Conservation (phyloP, 2,329 filamentous ascomycete species). For the Colletotrichum abscissum region DNA sequence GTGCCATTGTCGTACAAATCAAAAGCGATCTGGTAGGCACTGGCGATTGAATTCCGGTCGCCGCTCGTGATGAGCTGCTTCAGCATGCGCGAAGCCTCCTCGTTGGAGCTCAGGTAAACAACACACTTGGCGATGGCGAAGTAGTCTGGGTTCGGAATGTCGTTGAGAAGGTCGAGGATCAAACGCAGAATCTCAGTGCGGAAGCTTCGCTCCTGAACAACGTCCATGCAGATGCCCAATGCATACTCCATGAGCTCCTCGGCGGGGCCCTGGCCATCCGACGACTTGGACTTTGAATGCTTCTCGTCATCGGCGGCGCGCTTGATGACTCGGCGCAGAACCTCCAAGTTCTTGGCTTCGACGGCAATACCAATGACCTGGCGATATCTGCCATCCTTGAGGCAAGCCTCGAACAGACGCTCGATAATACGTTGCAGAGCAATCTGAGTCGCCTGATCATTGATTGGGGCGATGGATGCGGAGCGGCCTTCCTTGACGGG, state of each 20-base stretch:
- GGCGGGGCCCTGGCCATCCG: constrained; percentile 65
- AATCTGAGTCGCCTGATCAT: constrained; percentile 77
- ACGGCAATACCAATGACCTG: constrained; percentile 98
- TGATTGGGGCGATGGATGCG: constrained; percentile 72
- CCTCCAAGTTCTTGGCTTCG: constrained; percentile 90
- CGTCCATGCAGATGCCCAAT: constrained; percentile 95
- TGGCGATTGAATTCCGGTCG: constrained; percentile 81
- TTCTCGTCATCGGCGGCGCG: constrained; percentile 90
- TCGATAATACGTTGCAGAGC: constrained; percentile 88
- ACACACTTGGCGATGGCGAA: constrained; percentile 99
- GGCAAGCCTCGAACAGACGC: constrained; percentile 90
- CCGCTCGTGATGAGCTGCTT: constrained; percentile 83
- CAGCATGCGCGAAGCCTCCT: constrained; percentile 89
- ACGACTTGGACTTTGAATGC: constrained; percentile 70
- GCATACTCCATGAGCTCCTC: constrained; percentile 98
- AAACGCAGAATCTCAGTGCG: constrained; percentile 87
- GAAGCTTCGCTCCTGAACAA: constrained; percentile 92
- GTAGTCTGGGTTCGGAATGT: constrained; percentile 93
- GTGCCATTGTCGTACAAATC: constrained; percentile 99
- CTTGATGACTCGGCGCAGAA: constrained; percentile 87
- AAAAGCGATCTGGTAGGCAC: constrained; percentile 97
- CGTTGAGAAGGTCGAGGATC: constrained; percentile 94
- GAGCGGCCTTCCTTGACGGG: constrained; percentile 65
- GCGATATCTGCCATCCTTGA: constrained; percentile 86
- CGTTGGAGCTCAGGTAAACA: constrained; percentile 92